Conservation (phyloP, 2,329 filamentous ascomycete species). For the Colletotrichum tofieldiae region DNA sequence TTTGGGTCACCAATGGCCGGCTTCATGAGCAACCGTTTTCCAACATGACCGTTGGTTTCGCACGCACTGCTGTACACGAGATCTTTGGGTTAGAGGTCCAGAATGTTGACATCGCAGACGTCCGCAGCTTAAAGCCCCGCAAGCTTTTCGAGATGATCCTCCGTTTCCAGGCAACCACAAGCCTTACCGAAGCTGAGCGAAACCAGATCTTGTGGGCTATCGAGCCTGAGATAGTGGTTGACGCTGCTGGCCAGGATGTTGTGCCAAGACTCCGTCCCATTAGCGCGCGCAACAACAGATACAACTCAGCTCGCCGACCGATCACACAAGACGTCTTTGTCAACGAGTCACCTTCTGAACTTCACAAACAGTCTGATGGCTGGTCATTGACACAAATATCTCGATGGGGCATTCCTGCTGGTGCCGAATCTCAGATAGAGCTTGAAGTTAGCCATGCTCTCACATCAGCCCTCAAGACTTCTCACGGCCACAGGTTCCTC, state of each 20-base stretch:
- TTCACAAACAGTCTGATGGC: neutral
- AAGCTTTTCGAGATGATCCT: neutral
- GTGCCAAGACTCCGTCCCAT: neutral
- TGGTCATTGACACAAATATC: neutral
- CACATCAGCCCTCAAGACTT: too few relatives aligned
- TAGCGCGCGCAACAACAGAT: neutral
- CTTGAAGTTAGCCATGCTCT: too few relatives aligned
- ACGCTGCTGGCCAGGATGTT: neutral
- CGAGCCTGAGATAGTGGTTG: neutral
- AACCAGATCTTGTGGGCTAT: neutral
- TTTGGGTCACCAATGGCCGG: constrained; percentile 46
- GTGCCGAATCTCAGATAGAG: neutral
- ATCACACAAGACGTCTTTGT: neutral
- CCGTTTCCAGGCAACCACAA: neutral
- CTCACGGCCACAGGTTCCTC: too few relatives aligned
- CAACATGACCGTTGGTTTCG: constrained; percentile 42
- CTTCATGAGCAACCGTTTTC: constrained; percentile 41
- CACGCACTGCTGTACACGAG: constrained; percentile 28
- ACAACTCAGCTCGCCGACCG: neutral
- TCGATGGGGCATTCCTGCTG: neutral
- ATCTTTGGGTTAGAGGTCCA: constrained; percentile 20
- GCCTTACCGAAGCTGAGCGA: neutral
- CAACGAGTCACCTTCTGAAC: neutral
- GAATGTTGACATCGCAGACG: constrained; percentile 24
- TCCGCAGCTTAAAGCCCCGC: neutral